Conservation (phyloP, 805 yeast genomes). For the Saturnispora silvae region DNA sequence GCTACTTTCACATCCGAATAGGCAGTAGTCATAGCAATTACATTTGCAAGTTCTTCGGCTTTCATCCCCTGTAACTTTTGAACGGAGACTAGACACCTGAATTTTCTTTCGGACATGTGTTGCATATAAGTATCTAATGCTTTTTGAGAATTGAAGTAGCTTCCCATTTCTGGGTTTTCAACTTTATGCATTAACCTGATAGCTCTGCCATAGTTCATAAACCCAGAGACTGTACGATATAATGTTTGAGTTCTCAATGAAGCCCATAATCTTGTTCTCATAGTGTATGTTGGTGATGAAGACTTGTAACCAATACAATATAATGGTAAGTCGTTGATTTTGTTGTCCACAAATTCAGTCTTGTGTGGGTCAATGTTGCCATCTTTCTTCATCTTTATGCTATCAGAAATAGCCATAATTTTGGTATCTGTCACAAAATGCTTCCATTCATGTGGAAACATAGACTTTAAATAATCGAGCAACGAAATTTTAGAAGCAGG, state of each 20-base stretch:
- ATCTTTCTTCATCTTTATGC: constrained; percentile 27
- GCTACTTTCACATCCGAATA: constrained; percentile 59
- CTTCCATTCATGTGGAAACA: constrained; percentile 72
- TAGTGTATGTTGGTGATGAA: constrained; percentile 48
- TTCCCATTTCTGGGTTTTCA: constrained; percentile 49
- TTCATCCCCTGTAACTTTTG: constrained; percentile 65
- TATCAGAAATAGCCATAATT: constrained; percentile 28
- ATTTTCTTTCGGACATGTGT: constrained; percentile 69
- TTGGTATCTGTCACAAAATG: constrained; percentile 71
- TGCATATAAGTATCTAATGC: constrained; percentile 56
- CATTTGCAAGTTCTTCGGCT: constrained; percentile 55
- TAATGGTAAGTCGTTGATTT: constrained; percentile 55
- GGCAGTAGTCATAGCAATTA: constrained; percentile 54
- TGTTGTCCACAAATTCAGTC: constrained; percentile 25
- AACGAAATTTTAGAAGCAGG: constrained; percentile 40
- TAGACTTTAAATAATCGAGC: constrained; percentile 67
- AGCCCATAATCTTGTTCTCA: constrained; percentile 81
- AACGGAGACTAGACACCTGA: constrained; percentile 76
- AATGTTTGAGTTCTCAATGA: constrained; percentile 75
- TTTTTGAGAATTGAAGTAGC: constrained; percentile 28
- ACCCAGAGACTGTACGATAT: constrained; percentile 75
- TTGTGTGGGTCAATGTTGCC: background rate
- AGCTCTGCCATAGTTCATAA: constrained; percentile 68
- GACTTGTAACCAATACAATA: constrained; percentile 65
- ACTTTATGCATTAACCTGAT: constrained; percentile 56